Conservation (phyloP, 139 green algal species). For the Chlamydomonas sp. region DNA sequence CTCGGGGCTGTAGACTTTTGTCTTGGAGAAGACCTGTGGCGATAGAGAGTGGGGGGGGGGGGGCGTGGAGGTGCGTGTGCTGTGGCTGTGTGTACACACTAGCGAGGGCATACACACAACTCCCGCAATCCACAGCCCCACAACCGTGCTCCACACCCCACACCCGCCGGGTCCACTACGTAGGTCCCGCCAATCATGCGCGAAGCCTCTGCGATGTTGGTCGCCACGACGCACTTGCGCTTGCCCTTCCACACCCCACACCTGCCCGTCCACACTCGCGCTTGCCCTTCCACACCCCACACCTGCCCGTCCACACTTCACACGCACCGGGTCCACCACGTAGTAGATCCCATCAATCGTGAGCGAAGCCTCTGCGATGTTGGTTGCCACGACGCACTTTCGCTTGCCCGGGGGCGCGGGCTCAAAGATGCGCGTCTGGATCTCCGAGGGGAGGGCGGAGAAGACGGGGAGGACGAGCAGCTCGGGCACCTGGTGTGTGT, state of each 20-base stretch:
- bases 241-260: too few relatives aligned
- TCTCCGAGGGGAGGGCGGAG: constrained; percentile 37
- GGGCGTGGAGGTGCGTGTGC: too few relatives aligned
- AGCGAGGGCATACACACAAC: too few relatives aligned
- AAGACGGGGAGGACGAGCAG: constrained; percentile 24
- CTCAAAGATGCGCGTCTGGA: constrained; percentile 86
- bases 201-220: constrained; percentile 97
- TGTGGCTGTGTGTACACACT: too few relatives aligned
- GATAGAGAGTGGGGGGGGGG: too few relatives aligned
- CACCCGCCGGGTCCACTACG: constrained; percentile 30
- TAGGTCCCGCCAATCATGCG: constrained; percentile 98
- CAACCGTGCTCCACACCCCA: too few relatives aligned
- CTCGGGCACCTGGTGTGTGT: constrained; percentile 22
- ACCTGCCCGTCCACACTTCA: too few relatives aligned
- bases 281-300: too few relatives aligned
- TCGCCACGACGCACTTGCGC: constrained; percentile 93
- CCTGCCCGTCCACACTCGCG: constrained; percentile 90
- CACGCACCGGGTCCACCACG: constrained; percentile 30
- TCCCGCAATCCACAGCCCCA: too few relatives aligned
- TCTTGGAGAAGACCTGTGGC: too few relatives aligned
- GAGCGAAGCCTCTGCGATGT: constrained; percentile 96
- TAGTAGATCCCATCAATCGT: constrained; percentile 98
- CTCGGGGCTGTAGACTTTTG: constrained; percentile 78
- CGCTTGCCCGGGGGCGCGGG: constrained; percentile 79
- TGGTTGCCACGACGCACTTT: constrained; percentile 96